Evolutionary conservation across 2,329 filamentous ascomycete genomes (phyloP), one percentile per base, ranked within the genome.

Genomic region (Sphaceloma murrayae): DNA sequence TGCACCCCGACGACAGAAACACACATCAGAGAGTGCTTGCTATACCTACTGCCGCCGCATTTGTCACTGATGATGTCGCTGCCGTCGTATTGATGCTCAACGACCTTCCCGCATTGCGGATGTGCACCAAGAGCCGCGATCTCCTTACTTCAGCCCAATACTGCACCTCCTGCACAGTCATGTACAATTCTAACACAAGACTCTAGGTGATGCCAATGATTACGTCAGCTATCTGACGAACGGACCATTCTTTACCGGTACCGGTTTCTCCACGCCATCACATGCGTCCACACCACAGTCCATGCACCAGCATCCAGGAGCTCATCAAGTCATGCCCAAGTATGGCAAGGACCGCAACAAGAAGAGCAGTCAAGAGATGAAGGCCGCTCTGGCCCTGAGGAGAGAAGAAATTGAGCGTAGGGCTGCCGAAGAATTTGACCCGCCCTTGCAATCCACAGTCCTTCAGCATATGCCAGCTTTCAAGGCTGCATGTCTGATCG

Each of bases 401-500:
- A 76, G 74, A 57, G 67, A 69, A 10, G 83, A 86, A 52, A 87
- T 89, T 54, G 81, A 87, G 59, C 72, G 73, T 42, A 75, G 82
- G 19, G 84, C 80, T 55, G 40, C 51, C 33, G 63, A 74, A 58
- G 67, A 73, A 36, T 69, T 89, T 38, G 62, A 78, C 22, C 82
- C 82, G 18, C 80, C 83, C 1, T 65, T 89, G 46, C 64, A 67
- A 38, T 63, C 77, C 29, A 70, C 69, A 51, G 68, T 83, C 31
- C 67, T 88, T 46, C 72, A 72, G 45, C 78, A 81, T 55, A 83
- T 86, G 61, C 73, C 82, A 34, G 78, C 82, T 1, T 89, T 86
- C 59, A 76, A 81, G 56, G 81, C 80, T 27, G 79, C 84, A 21
- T 72, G 83, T 34, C 76, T 84, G 50, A 81, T 85, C 27, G 74